Percentiles rank a stretch among this genome's conserved stretches.
Conservation (phyloP, 352 stramenopile species). For the Globisporangium abappressorium region DNA sequence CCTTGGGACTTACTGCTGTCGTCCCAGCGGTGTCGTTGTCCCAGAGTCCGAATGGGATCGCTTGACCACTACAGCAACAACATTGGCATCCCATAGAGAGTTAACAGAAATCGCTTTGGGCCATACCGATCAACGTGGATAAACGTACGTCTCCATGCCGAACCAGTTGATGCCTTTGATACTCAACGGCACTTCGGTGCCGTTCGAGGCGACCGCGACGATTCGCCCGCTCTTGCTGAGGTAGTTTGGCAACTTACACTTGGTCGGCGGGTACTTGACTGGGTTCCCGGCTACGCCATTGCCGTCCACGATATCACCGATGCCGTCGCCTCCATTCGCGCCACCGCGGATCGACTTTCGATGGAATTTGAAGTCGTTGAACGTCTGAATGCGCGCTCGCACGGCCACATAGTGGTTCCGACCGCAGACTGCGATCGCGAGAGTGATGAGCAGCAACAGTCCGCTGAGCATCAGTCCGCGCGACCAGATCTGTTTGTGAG, state of each 20-base stretch:
- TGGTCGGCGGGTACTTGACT: conserved; percentile 48
- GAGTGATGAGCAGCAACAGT: background rate
- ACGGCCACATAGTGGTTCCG: conserved; percentile 4
- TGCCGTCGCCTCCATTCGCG: conserved; percentile 21
- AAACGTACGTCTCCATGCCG: conserved; percentile 32
- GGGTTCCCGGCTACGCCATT: conserved; percentile 58
- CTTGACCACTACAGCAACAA: background rate
- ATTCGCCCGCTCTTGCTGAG: conserved; percentile 60
- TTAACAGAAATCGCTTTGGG: background rate
- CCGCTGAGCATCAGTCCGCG: background rate
- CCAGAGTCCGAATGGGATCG: background rate
- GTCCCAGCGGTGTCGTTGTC: conserved; percentile 18
- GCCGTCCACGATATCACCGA: conserved; percentile 34
- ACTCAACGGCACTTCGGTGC: conserved; percentile 29
- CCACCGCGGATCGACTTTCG: conserved; percentile 44
- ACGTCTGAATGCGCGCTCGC: conserved; percentile 18
- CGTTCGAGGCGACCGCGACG: conserved; percentile 34
- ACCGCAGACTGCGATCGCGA: conserved; percentile 5
- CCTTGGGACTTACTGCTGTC: conserved; percentile 13
- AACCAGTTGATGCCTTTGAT: conserved; percentile 54
- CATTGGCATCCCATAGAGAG: background rate
- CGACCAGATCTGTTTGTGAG: conserved; percentile 1
- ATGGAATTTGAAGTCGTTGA: conserved; percentile 24
- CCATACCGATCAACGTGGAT: background rate
- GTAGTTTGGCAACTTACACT: conserved; percentile 58